Evolutionary conservation across 352 stramenopile species (phyloP).

Genomic region (Phytopythium boreale): DNA sequence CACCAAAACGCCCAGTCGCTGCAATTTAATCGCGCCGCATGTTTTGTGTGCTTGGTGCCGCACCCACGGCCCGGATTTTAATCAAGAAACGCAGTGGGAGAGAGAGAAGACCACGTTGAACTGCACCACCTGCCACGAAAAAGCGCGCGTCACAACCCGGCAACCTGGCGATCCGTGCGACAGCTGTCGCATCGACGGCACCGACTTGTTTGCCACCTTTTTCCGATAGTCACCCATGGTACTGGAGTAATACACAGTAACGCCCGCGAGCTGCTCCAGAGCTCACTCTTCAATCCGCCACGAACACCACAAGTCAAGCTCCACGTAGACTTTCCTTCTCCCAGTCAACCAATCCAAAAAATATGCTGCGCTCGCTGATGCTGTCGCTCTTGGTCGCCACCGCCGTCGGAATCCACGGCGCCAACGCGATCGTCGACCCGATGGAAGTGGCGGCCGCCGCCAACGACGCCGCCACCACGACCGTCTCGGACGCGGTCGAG

Average conservation of each 20-base stretch:
- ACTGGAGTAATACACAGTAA: not conserved
- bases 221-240: not conserved
- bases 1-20: not conserved
- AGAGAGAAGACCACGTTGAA: conserved; percentile 5
- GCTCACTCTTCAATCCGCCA: not conserved
- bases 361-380: conserved; percentile 23
- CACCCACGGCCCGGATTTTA: not conserved
- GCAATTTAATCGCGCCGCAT: not conserved
- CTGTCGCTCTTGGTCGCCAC: conserved; percentile 22
- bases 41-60: not conserved
- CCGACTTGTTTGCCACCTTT: not conserved
- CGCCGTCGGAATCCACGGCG: conserved; percentile 9
- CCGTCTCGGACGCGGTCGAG: conserved; percentile 10
- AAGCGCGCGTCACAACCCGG: not conserved
- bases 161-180: not conserved
- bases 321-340: not conserved
- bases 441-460: conserved; percentile 15
- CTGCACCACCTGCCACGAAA: not conserved
- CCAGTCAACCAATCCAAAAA: conserved; percentile 3
- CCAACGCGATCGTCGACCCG: conserved; percentile 22
- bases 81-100: not conserved
- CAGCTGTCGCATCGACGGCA: not conserved
- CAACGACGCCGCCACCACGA: conserved; percentile 16
- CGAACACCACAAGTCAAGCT: not conserved
- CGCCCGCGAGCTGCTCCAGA: not conserved